A percentile compares a stretch with the other conserved stretches of the same genome.
Conservation (phyloP, 176 grass and related monocot genomes). For the Eleusine indica region DNA sequence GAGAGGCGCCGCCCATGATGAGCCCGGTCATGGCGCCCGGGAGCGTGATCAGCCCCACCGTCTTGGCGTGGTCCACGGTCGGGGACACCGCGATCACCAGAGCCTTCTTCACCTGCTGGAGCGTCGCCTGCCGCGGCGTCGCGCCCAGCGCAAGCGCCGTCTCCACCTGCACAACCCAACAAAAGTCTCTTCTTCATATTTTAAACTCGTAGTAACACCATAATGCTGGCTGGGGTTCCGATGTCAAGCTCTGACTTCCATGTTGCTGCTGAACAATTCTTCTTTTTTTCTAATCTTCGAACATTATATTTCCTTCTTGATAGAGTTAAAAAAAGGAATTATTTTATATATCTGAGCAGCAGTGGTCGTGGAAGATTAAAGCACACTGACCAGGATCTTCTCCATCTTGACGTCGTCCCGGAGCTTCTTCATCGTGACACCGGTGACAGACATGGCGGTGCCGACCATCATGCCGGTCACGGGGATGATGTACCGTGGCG, state of each 20-base stretch:
- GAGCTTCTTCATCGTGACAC: constrained; percentile 62
- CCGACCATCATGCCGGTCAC: constrained; percentile 88
- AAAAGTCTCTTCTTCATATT: too few relatives aligned
- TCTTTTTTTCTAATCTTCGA: too few relatives aligned
- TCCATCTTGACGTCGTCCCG: constrained; percentile 50
- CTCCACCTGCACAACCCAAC: constrained; percentile 53
- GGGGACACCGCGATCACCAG: constrained; percentile 62
- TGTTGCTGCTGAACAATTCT: too few relatives aligned
- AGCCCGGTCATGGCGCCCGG: constrained; percentile 81
- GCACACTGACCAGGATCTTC: constrained; percentile 14
- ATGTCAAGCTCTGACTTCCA: too few relatives aligned
- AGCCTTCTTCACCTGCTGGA: constrained; percentile 64
- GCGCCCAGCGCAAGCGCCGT: constrained; percentile 83
- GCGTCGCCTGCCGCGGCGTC: constrained; percentile 79
- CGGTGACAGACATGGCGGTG: constrained; percentile 86
- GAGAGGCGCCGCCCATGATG: constrained; percentile 85
- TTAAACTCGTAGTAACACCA: too few relatives aligned
- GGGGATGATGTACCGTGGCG: constrained; percentile 84
- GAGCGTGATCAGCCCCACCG: constrained; percentile 74
- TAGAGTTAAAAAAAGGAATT: too few relatives aligned
- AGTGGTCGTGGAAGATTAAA: too few relatives aligned
- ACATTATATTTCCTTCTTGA: too few relatives aligned
- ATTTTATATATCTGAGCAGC: too few relatives aligned
- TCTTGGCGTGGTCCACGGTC: constrained; percentile 74
- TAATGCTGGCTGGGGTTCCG: too few relatives aligned